These are phyloP conservation scores for Trichosanthes cucumerina DNA, from an alignment of 306 rosid genomes.

Conservation along the genomic window DNA sequence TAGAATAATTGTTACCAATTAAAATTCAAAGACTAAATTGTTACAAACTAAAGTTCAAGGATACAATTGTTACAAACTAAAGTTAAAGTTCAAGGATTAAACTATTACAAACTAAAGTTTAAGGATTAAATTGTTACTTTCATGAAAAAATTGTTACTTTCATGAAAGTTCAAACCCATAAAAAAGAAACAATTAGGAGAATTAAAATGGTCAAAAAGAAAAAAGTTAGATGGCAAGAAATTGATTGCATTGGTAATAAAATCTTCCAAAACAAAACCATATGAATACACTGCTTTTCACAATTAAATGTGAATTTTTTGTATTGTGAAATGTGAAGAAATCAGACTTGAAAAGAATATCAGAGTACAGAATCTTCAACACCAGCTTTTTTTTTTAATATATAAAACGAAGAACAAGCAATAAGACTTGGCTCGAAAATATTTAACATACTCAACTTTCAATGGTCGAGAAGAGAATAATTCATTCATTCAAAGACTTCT, in stretches of 20 bases:
- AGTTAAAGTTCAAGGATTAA: no score
- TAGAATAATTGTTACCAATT: no score
- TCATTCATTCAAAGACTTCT: neutral
- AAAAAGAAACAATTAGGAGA: no score
- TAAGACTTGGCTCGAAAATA: neutral
- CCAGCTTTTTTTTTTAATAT: neutral
- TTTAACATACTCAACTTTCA: neutral
- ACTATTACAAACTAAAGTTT: no score
- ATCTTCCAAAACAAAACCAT: neutral
- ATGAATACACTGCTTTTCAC: neutral
- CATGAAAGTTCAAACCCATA: no score
- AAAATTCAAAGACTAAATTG: no score
- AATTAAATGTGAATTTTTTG: neutral
- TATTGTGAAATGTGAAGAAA: conserved; percentile 2
- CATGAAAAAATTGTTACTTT: no score
- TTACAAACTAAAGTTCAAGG: no score
- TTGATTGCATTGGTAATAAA: neutral
- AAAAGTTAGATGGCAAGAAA: neutral
- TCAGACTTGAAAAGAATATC: neutral
- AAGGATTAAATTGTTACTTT: no score
- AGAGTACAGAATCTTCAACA: neutral
- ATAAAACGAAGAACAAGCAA: neutral
- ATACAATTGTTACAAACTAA: no score
- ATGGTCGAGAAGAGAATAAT: neutral
- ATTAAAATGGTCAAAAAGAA: neutral